Evolutionary conservation across 208 protist species (phyloP).

Genomic region (Crithidia fasciculata): DNA sequence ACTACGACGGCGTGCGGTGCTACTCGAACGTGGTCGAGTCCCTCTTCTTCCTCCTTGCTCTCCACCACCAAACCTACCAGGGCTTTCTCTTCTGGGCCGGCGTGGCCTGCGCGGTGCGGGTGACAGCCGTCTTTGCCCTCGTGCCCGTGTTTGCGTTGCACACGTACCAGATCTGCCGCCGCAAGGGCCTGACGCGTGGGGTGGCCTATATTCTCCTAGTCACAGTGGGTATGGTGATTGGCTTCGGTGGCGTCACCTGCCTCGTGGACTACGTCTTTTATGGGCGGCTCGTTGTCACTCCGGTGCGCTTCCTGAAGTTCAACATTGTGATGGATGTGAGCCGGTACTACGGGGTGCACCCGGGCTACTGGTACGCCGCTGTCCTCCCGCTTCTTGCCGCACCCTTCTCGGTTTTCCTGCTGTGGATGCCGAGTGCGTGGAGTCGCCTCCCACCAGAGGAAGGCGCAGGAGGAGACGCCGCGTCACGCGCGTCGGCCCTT

Average conservation of each 20-base stretch:
- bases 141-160: conserved; percentile 61
- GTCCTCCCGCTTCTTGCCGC: conserved; percentile 70
- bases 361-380: conserved; percentile 86
- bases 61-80: conserved; percentile 48
- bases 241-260: conserved; percentile 28
- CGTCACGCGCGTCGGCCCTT: neutral
- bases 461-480: neutral
- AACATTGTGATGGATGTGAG: conserved; percentile 89
- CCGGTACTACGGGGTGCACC: conserved; percentile 90
- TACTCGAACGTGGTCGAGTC: conserved; percentile 84
- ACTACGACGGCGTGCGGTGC: conserved; percentile 53
- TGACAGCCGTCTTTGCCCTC: conserved; percentile 62
- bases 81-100: conserved; percentile 66
- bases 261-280: conserved; percentile 72
- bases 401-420: conserved; percentile 53
- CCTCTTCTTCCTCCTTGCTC: conserved; percentile 56
- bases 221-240: conserved; percentile 30
- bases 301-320: conserved; percentile 79
- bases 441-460: neutral
- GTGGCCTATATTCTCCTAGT: conserved; percentile 18
- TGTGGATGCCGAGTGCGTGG: conserved; percentile 28
- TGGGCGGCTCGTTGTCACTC: conserved; percentile 52
- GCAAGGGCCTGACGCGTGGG: conserved; percentile 21
- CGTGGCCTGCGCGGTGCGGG: conserved; percentile 61
- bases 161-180: conserved; percentile 15